These are phyloP conservation scores for Cylindrotheca closterium DNA, from an alignment of 108 stramenopile species.

Conservation along the genomic window DNA sequence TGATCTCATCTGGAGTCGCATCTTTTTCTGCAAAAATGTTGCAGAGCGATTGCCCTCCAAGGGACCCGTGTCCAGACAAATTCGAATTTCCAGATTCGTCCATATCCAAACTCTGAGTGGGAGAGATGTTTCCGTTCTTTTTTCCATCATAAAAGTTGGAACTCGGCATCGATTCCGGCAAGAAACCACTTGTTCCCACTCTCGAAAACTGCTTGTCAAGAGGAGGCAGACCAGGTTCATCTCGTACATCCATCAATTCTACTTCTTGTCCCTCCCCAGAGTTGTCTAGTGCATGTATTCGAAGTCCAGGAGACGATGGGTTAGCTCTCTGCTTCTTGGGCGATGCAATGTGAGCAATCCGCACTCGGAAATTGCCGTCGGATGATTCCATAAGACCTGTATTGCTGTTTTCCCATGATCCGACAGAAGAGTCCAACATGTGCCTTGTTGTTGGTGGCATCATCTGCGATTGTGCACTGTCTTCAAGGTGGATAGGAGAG, in stretches of 20 bases:
- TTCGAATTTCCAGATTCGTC: conserved; percentile 22
- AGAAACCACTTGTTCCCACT: conserved; percentile 8
- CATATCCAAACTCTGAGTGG: conserved; percentile 33
- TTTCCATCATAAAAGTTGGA: not conserved
- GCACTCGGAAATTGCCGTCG: conserved; percentile 1
- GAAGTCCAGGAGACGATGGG: not conserved
- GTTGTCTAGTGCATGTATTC: not conserved
- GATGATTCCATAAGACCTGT: not conserved
- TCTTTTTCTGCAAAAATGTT: conserved; percentile 54
- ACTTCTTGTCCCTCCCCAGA: conserved; percentile 26
- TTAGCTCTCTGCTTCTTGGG: not conserved
- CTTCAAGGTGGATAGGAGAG: too few relatives aligned
- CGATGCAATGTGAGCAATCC: conserved; percentile 4
- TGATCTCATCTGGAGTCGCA: conserved; percentile 11
- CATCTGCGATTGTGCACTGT: too few relatives aligned
- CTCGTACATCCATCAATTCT: conserved; percentile 22
- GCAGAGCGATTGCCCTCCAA: conserved; percentile 47
- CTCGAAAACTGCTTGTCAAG: conserved; percentile 15
- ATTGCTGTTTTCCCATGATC: conserved; percentile 16
- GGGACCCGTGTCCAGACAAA: conserved; percentile 15
- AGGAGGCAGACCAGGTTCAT: conserved; percentile 35
- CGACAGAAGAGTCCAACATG: conserved; percentile 2
- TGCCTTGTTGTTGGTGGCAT: too few relatives aligned
- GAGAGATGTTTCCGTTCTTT: conserved; percentile 22
- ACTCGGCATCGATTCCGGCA: not conserved